Conservation (phyloP, 306 rosid genomes). For the Glycyrrhiza uralensis region DNA sequence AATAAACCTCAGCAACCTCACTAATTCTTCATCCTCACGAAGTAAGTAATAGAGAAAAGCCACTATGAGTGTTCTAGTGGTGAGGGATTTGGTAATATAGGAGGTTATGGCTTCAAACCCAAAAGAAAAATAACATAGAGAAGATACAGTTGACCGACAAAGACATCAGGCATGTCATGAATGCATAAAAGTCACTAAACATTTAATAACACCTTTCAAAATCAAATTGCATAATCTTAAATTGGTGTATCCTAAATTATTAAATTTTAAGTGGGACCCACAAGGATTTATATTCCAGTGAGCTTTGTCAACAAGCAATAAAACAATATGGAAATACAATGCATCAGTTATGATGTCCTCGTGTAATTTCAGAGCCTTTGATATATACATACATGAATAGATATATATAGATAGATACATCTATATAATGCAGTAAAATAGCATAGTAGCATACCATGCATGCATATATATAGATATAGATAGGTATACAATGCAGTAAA, state of each 20-base stretch:
- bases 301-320: neutral
- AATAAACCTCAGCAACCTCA: neutral
- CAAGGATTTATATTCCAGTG: neutral
- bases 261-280: neutral
- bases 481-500: neutral
- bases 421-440: neutral
- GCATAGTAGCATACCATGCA: neutral
- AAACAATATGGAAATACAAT: neutral
- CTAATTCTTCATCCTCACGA: neutral
- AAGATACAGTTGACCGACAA: neutral
- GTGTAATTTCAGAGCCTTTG: neutral
- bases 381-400: neutral
- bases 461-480: neutral
- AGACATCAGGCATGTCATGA: neutral
- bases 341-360: neutral
- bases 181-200: neutral
- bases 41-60: slow-evolving; percentile 8
- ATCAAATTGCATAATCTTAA: neutral
- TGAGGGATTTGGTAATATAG: neutral
- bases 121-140: neutral
- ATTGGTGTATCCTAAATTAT: neutral
- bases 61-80: neutral
- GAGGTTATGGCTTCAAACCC: neutral
- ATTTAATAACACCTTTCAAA: slow-evolving; percentile 6
- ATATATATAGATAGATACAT: neutral